Evolutionary conservation across 148 eudicot genomes (phyloP), one percentile per base, ranked within the genome.

Genomic region (Spergularia marina): DNA sequence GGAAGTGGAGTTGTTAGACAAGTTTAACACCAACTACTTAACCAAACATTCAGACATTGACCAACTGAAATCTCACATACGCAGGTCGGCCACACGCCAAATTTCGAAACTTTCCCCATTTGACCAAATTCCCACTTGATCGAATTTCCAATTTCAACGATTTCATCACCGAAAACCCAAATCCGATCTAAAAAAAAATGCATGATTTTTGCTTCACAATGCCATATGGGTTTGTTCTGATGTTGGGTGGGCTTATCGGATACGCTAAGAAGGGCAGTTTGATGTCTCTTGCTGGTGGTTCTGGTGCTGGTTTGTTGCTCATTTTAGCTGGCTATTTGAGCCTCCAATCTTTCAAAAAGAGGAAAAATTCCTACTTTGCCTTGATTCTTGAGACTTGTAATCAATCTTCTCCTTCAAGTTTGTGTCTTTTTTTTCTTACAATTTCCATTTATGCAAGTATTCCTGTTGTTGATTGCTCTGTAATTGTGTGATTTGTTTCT

Each of bases 131-230:
- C 54, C 40, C 76, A 53, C 36, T 30, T 30, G 2, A 30, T 30
- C 36, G 36, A 53, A 52, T 20, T 20, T 62, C 40, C 76, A 53
- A 3, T 62, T 61, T 21, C 56, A 56, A 58, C 30, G 40, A 74
- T 80, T 72, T 68, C 68, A 25, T 12, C 1, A 21, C 25, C 0
- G 20, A 70, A 74, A 73, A 11, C 73, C 69, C 71, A 75, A n/a
- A 47, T 76, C 40, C 36, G 59, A 74, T 78, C 77, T 72, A 55
- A 66, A 20, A 59, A 51, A 75, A 90, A 84, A 95, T 95, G 99
- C 98, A 89, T 66, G 99, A 95, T 87, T 96, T 92, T 78, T 96
- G 98, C 93, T 96, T 96, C 86, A 96, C 98, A 72, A 86, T 96
- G 78, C 99, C 99, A 25, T 96, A 92, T 72, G 99, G 98, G 55